Conservation (phyloP, 257 asterid species). For the Solanum pennellii region DNA sequence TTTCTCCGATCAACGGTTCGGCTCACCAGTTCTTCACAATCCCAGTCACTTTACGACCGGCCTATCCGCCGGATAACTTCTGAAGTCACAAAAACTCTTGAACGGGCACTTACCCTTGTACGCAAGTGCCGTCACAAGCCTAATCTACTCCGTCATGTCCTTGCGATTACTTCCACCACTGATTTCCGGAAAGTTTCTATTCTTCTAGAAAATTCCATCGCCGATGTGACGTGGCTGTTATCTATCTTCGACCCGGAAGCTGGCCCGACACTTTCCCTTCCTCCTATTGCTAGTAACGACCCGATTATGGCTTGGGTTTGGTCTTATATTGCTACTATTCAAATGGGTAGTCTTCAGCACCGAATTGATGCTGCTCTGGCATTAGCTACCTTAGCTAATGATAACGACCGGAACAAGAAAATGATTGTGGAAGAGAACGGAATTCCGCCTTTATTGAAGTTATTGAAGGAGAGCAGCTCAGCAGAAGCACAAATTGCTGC, state of each 20-base stretch:
- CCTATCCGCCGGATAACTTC: slow-evolving; percentile 55
- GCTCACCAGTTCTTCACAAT: slow-evolving; percentile 25
- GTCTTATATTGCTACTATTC: slow-evolving; percentile 60
- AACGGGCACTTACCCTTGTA: slow-evolving; percentile 35
- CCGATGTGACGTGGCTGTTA: slow-evolving; percentile 65
- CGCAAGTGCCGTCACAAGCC: slow-evolving; percentile 59
- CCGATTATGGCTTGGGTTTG: slow-evolving; percentile 82
- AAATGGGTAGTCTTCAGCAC: slow-evolving; percentile 48
- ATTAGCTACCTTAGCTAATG: slow-evolving; percentile 56
- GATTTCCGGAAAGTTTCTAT: slow-evolving; percentile 54
- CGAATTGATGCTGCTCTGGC: slow-evolving; percentile 63
- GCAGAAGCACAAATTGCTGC: slow-evolving; percentile 65
- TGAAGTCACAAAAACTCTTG: slow-evolving; percentile 46
- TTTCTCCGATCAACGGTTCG: slow-evolving; percentile 65
- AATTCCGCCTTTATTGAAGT: slow-evolving; percentile 46
- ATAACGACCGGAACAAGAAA: slow-evolving; percentile 78
- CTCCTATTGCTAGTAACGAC: slow-evolving; percentile 82
- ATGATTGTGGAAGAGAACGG: slow-evolving; percentile 81
- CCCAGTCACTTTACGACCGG: slow-evolving; percentile 51
- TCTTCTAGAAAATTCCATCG: slow-evolving; percentile 50
- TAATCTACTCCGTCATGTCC: slow-evolving; percentile 40
- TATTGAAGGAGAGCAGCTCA: slow-evolving; percentile 44
- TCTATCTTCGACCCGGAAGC: slow-evolving; percentile 45
- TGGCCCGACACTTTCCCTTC: slow-evolving; percentile 58
- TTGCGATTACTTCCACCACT: slow-evolving; percentile 54